phyloP scores from a whole-genome alignment of 805 yeast species.

The Wickerhamomyces kurtzmanii region DNA sequence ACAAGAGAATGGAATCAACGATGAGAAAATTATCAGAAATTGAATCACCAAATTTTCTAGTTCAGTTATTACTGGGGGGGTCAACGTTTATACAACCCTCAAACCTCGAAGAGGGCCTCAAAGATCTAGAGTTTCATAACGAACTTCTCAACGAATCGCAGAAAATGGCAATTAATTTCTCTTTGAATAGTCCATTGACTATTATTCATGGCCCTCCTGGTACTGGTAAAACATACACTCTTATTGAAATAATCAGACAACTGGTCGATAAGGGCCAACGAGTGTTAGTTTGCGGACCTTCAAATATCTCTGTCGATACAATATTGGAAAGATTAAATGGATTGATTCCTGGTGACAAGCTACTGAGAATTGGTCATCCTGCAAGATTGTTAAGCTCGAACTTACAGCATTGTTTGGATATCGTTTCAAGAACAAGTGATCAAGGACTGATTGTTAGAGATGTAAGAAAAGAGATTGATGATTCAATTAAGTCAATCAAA shows the following conservation, averaged over 20 bases:
- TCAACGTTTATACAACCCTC: conserved; percentile 21
- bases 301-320: conserved; percentile 88
- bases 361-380: conserved; percentile 91
- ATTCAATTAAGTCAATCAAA: conserved; percentile 42
- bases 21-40: conserved; percentile 55
- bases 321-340: conserved; percentile 64
- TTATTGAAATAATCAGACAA: conserved; percentile 76
- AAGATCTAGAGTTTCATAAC: conserved; percentile 8
- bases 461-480: conserved; percentile 61
- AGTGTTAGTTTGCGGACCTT: conserved; percentile 87
- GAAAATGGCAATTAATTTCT: conserved; percentile 56
- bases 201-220: conserved; percentile 77
- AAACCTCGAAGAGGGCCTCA: too few species aligned
- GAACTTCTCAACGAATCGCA: conserved; percentile 51
- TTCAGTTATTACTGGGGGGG: conserved; percentile 39
- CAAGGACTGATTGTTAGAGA: conserved; percentile 56
- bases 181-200: conserved; percentile 47
- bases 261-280: conserved; percentile 43
- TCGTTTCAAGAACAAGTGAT: conserved; percentile 49
- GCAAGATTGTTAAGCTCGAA: conserved; percentile 64
- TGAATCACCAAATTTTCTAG: conserved; percentile 25
- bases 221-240: conserved; percentile 74
- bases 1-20: conserved; percentile 71
- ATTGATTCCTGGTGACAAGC: conserved; percentile 29
- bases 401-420: conserved; percentile 66